Base-by-base conservation (phyloP, 1,284 basidiomycete genomes). In the Boletus mariae region DNA sequence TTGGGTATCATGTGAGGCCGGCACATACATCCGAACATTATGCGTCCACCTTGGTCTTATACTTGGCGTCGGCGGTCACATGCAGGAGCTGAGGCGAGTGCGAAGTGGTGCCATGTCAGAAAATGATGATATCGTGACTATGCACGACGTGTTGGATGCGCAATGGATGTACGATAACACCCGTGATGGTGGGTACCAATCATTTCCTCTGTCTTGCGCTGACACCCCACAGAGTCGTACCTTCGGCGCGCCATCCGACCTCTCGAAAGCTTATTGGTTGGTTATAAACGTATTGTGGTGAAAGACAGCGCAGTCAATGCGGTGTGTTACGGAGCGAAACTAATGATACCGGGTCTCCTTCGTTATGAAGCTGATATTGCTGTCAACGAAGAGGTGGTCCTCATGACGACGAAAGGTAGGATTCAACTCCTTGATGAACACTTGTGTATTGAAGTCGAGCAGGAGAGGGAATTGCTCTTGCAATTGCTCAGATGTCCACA, bases 261-360 rank as follows among this genome's bases (percentile, higher is more conserved):
- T 7, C 79, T 99, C 59, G 97, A 99, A 77, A 92, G 90, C 55
- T 80, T 99, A 49, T 81, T 99, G 61, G 84, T 93, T 54, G 93
- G 94, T 54, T 98, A 98, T 79, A 99, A 99, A 78, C 91, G 97
- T 59, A 94, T 99, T 62, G 97, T 99, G 48, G 96, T 99, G 63
- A 98, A 98, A 75, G 97, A 99, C 73, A 95, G 92, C 63, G 96
- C 97, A 15, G 96, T 99, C 66, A 99, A 99, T 68, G 97, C 97
- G 55, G 93, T 99, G 56, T 99, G 97, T 78, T 99, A 99, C 75
- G 97, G 97, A 63, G 97, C 97, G 57, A 98, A 99, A 73, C 87
- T 99, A 67, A 99, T 99, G 97, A 95, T 99, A 64, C 97, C 97
- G 57, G 97, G 97, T 74, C 80, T 99, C 45, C 80, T 99, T 52